phyloP scores from a whole-genome alignment of 2,329 filamentous ascomycete genomes.

The Xylaria arbuscula region DNA sequence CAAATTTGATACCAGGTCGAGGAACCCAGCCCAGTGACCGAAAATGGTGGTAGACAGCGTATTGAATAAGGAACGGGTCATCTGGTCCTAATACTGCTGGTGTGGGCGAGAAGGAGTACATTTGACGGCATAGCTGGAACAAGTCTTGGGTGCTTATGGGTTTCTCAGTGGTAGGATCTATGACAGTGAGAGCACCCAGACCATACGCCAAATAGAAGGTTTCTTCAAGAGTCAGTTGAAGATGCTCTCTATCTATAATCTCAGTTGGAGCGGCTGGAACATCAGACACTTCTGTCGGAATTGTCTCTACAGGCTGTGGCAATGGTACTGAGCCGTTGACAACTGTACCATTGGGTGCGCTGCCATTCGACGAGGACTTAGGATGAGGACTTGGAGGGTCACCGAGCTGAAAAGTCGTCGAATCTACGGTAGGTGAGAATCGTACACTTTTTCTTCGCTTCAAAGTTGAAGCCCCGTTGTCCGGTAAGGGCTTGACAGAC shows the following conservation, averaged over 20 bases:
- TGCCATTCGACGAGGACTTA: constrained; percentile 39
- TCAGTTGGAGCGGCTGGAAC: constrained; percentile 26
- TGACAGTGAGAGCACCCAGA: constrained; percentile 77
- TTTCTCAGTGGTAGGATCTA: constrained; percentile 58
- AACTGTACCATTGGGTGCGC: constrained; percentile 34
- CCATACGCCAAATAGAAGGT: constrained; percentile 89
- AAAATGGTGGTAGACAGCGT: constrained; percentile 95
- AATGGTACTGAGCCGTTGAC: constrained; percentile 34
- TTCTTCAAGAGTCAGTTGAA: constrained; percentile 92
- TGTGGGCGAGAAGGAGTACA: constrained; percentile 75
- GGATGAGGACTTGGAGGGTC: constrained; percentile 64
- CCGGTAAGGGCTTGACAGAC: constrained; percentile 17
- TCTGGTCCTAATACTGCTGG: constrained; percentile 70
- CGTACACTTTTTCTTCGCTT: constrained; percentile 73
- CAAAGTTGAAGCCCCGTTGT: constrained; percentile 32
- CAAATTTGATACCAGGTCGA: constrained; percentile 92
- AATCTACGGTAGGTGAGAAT: constrained; percentile 75
- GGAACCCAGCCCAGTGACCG: constrained; percentile 95
- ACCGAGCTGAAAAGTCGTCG: constrained; percentile 66
- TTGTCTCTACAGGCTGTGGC: constrained; percentile 30
- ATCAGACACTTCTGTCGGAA: constrained; percentile 26
- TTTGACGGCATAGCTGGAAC: constrained; percentile 73
- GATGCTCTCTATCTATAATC: constrained; percentile 76
- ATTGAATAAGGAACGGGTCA: constrained; percentile 86
- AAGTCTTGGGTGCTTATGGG: constrained; percentile 67